Percentiles rank a stretch among this genome's conserved stretches.
Evolutionary conservation across 1,139 yeast species (phyloP).

Genomic region (Diutina ranongensis): DNA sequence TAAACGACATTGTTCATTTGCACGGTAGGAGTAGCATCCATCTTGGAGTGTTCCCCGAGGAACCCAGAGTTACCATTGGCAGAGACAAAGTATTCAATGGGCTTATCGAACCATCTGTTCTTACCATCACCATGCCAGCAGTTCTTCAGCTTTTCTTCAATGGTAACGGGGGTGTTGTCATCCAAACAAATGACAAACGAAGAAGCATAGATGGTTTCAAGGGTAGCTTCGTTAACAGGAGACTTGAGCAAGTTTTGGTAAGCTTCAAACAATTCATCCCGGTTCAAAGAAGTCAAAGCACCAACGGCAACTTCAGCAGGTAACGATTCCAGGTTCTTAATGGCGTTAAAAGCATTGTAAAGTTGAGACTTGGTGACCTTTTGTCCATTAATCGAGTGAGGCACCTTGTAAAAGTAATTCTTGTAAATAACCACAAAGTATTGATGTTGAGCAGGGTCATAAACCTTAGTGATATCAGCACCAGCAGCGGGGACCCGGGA

Average conservation of each 20-base stretch:
- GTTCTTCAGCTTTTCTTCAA: slow-evolving; percentile 77
- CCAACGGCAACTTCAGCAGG: slow-evolving; percentile 50
- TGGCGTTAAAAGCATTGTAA: slow-evolving; percentile 50
- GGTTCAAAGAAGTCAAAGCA: slow-evolving; percentile 69
- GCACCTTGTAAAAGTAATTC: slow-evolving; percentile 75
- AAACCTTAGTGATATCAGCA: slow-evolving; percentile 44
- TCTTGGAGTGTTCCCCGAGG: slow-evolving; percentile 91
- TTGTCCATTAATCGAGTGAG: slow-evolving; percentile 47
- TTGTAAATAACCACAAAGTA: slow-evolving; percentile 65
- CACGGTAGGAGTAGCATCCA: slow-evolving; percentile 97
- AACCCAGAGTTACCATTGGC: slow-evolving; percentile 86
- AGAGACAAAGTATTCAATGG: slow-evolving; percentile 72
- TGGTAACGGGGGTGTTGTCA: slow-evolving; percentile 58
- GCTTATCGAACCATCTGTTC: slow-evolving; percentile 89
- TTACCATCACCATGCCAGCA: slow-evolving; percentile 93
- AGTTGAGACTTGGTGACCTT: slow-evolving; percentile 51
- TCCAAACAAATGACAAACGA: slow-evolving; percentile 80
- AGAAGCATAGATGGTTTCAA: slow-evolving; percentile 63
- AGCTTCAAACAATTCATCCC: slow-evolving; percentile 69
- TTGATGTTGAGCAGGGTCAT: slow-evolving; percentile 43
- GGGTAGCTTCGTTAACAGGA: slow-evolving; percentile 45
- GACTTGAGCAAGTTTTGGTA: slow-evolving; percentile 47
- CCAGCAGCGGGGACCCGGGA: slow-evolving; percentile 63
- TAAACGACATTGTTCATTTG: slow-evolving; percentile 73
- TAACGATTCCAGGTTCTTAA: slow-evolving; percentile 23